Percentiles rank a stretch among this genome's conserved stretches.
Evolutionary conservation across 2,329 filamentous ascomycete genomes (phyloP).

Genomic region (Calonectria hongkongensis): DNA sequence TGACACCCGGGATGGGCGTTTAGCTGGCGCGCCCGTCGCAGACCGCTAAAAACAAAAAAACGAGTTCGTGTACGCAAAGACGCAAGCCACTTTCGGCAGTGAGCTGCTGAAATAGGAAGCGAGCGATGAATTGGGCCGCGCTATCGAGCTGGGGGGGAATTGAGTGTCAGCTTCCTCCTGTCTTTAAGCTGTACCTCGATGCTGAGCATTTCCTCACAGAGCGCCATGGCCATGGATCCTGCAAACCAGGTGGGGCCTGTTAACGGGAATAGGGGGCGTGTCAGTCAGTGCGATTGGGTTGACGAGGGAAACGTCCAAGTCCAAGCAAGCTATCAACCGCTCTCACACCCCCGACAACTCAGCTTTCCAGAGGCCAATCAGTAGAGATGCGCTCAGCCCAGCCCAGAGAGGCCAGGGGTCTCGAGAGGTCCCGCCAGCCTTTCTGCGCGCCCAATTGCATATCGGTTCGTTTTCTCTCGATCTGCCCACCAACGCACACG

Average conservation of each 20-base stretch:
- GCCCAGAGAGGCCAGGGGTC: slow-evolving; percentile 19
- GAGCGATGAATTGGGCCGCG: not conserved
- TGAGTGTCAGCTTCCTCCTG: not conserved
- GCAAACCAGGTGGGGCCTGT: not conserved
- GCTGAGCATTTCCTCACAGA: not conserved
- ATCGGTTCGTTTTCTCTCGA: slow-evolving; percentile 6
- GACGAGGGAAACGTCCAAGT: not conserved
- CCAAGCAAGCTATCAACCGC: not conserved
- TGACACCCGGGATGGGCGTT: slow-evolving; percentile 33
- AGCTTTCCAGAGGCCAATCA: not conserved
- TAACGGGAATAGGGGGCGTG: slow-evolving; percentile 16
- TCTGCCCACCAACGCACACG: slow-evolving; percentile 15
- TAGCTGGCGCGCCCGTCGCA: slow-evolving; percentile 26
- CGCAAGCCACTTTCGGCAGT: slow-evolving; percentile 9
- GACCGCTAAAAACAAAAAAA: slow-evolving; percentile 32
- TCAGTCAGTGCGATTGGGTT: slow-evolving; percentile 2
- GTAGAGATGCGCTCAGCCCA: slow-evolving; percentile 2
- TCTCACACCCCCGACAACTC: slow-evolving; percentile 5
- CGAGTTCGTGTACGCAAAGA: not conserved
- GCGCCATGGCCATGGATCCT: slow-evolving; percentile 39
- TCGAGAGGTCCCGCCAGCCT: not conserved
- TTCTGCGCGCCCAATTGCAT: slow-evolving; percentile 16
- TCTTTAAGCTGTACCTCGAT: not conserved
- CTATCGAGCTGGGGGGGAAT: not conserved
- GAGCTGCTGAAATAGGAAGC: slow-evolving; percentile 19